Percentiles rank a stretch among this genome's conserved stretches.
phyloP scores from a whole-genome alignment of 768 basidiomycete genomes.

The Mycena galericulata region DNA sequence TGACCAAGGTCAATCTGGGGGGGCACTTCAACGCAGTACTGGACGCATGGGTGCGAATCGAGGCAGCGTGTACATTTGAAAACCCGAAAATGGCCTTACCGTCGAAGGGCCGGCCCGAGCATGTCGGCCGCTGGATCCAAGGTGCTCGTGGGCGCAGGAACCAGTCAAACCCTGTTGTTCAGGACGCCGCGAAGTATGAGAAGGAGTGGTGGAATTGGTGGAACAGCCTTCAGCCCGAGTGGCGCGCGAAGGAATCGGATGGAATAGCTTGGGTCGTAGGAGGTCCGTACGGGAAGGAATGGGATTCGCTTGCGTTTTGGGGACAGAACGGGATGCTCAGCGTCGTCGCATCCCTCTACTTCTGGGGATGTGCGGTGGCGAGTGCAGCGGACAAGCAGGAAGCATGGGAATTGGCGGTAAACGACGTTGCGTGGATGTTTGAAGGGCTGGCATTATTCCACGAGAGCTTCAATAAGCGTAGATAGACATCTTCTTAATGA shows the following conservation, averaged over 20 bases:
- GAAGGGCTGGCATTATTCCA: neutral
- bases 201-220: neutral
- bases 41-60: neutral
- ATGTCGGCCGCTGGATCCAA: neutral
- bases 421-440: neutral
- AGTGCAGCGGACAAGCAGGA: neutral
- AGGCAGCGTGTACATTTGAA: neutral
- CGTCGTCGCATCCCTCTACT: neutral
- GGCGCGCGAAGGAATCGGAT: neutral
- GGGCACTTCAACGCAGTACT: neutral
- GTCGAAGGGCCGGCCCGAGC: neutral
- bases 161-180: conserved; percentile 49
- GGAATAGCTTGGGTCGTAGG: neutral
- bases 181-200: neutral
- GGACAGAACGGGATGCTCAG: neutral
- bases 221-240: neutral
- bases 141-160: conserved; percentile 47
- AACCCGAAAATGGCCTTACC: neutral
- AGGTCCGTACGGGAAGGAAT: neutral
- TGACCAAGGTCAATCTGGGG: neutral
- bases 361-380: neutral
- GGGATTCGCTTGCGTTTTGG: neutral
- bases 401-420: neutral
- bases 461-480: neutral
- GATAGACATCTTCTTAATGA: neutral